A percentile compares a stretch with the other conserved stretches of the same genome.
phyloP scores from a whole-genome alignment of 2,329 filamentous ascomycete genomes.

The Epichloe aotearoae region DNA sequence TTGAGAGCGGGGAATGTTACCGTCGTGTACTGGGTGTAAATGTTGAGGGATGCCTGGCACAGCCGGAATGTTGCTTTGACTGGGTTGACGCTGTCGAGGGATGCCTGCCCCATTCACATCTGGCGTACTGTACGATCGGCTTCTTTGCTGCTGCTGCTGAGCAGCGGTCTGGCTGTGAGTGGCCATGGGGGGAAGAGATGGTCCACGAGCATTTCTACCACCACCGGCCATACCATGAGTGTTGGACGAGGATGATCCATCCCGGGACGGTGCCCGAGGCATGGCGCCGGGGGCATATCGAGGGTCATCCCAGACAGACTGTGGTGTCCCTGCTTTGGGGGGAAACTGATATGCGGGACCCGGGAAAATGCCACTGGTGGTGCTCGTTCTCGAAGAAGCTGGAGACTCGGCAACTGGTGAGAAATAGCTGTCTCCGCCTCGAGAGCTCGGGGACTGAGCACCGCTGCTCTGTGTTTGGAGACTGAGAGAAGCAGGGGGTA shows the following conservation, averaged over 20 bases:
- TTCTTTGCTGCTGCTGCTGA: constrained; percentile 52
- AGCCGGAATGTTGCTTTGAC: constrained; percentile 46
- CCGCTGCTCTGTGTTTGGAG: constrained; percentile 46
- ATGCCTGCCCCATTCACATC: constrained; percentile 68
- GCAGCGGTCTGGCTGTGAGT: constrained; percentile 39
- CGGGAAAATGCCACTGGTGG: constrained; percentile 59
- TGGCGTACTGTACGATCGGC: constrained; percentile 87
- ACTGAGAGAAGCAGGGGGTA: constrained; percentile 47
- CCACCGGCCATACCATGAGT: constrained; percentile 49
- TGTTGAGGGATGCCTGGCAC: constrained; percentile 68
- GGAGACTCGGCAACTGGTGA: constrained; percentile 75
- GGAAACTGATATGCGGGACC: constrained; percentile 52
- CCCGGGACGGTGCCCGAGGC: constrained; percentile 66
- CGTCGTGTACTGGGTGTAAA: constrained; percentile 46
- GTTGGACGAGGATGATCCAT: constrained; percentile 54
- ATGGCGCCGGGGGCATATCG: constrained; percentile 83
- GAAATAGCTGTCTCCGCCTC: constrained; percentile 76
- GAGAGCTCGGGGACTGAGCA: constrained; percentile 45
- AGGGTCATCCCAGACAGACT: constrained; percentile 60
- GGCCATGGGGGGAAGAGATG: constrained; percentile 64
- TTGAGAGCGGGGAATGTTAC: constrained; percentile 62
- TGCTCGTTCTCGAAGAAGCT: constrained; percentile 61
- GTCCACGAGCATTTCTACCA: constrained; percentile 56
- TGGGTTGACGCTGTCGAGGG: constrained; percentile 41
- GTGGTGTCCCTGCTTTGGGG: constrained; percentile 58